Conservation (phyloP, 306 rosid species). For the Crataegus laevigata region DNA sequence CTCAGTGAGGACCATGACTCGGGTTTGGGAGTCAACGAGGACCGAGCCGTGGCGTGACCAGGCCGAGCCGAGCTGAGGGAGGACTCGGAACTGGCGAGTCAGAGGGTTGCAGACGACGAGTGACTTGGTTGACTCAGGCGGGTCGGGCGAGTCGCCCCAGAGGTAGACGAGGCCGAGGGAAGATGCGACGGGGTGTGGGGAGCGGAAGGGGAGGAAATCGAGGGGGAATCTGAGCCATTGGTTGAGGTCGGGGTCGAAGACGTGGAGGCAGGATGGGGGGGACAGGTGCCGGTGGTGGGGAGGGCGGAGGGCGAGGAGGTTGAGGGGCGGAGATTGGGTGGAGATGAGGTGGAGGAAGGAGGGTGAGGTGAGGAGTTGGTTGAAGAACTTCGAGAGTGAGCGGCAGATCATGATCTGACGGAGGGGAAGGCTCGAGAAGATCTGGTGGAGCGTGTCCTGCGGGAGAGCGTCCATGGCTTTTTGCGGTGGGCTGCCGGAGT, state of each 20-base stretch:
- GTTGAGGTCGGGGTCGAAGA: slow-evolving; percentile 51
- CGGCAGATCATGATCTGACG: slow-evolving; percentile 72
- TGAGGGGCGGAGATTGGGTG: slow-evolving; percentile 41
- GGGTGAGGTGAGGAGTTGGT: slow-evolving; percentile 50
- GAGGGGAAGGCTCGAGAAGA: slow-evolving; percentile 74
- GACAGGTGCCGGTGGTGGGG: slow-evolving; percentile 29
- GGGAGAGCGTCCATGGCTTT: slow-evolving; percentile 48
- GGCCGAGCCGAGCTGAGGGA: slow-evolving; percentile 88
- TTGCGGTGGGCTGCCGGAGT: not conserved
- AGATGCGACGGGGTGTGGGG: slow-evolving; percentile 83
- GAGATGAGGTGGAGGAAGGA: slow-evolving; percentile 53
- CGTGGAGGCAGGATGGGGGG: slow-evolving; percentile 34
- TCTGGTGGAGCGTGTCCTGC: slow-evolving; percentile 62
- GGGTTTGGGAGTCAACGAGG: slow-evolving; percentile 53
- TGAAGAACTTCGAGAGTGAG: slow-evolving; percentile 59
- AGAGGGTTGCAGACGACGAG: slow-evolving; percentile 75
- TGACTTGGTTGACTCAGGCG: slow-evolving; percentile 38
- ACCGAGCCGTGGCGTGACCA: slow-evolving; percentile 93
- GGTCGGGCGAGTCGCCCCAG: slow-evolving; percentile 59
- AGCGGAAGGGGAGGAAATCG: slow-evolving; percentile 65
- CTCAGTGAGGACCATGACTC: slow-evolving; percentile 79
- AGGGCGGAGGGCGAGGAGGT: slow-evolving; percentile 68
- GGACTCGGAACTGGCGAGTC: slow-evolving; percentile 52
- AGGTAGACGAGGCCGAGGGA: slow-evolving; percentile 70
- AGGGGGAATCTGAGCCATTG: slow-evolving; percentile 61